Percentiles rank a stretch among this genome's conserved stretches.
Conservation (phyloP, 257 asterid species). For the Agastache rugosa region DNA sequence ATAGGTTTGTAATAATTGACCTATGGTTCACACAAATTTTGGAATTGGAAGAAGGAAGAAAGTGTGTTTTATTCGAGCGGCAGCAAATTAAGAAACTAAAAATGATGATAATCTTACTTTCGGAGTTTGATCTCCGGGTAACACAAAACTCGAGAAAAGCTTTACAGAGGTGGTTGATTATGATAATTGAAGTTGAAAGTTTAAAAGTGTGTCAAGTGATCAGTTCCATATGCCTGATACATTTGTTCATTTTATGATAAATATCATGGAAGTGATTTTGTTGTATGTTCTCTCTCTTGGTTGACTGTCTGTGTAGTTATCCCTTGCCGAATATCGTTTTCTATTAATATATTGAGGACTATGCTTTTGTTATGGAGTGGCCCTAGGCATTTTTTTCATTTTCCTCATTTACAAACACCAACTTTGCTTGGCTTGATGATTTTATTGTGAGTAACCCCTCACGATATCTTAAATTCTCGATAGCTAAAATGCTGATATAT, state of each 20-base stretch:
- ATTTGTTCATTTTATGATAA: background rate
- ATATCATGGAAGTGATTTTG: background rate
- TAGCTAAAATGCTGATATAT: background rate
- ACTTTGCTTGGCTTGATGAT: background rate
- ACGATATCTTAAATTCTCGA: background rate
- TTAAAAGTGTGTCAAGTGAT: background rate
- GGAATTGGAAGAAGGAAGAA: constrained; percentile 10
- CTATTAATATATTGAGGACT: background rate
- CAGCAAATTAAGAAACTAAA: background rate
- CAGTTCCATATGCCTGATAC: background rate
- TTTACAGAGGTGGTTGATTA: background rate
- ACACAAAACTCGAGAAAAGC: background rate
- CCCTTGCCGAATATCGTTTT: background rate
- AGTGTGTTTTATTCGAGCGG: background rate
- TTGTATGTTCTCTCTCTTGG: background rate
- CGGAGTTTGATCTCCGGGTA: background rate
- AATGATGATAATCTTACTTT: background rate
- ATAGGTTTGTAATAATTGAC: background rate
- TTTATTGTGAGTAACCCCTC: background rate
- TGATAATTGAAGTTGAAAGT: background rate
- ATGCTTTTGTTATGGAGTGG: too few species aligned
- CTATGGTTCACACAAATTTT: background rate
- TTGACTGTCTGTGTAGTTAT: background rate
- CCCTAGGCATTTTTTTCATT: background rate
- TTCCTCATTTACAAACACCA: background rate